phyloP scores from a whole-genome alignment of 2,329 filamentous ascomycete species.

The Pseudogymnoascus destructans region DNA sequence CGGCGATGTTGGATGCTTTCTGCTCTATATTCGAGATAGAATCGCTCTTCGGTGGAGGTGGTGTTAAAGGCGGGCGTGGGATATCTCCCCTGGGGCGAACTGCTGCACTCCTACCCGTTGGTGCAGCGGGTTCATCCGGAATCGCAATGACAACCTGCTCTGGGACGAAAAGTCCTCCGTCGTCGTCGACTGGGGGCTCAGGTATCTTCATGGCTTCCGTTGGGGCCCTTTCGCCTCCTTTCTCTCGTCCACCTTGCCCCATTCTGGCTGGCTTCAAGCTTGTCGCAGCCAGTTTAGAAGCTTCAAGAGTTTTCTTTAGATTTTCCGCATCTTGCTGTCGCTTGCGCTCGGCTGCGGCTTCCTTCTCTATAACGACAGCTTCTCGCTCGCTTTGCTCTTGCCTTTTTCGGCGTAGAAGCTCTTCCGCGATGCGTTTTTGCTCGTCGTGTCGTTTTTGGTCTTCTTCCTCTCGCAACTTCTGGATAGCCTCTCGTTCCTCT shows the following conservation, averaged over 20 bases:
- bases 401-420: not conserved
- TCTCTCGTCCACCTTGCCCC: not conserved
- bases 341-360: not conserved
- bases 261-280: not conserved
- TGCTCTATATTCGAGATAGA: not conserved
- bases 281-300: not conserved
- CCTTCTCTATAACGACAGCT: not conserved
- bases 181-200: not conserved
- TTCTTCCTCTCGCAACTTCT: not conserved
- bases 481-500: not conserved
- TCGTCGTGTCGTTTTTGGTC: not conserved
- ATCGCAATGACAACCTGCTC: not conserved
- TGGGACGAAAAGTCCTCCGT: not conserved
- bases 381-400: not conserved
- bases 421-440: not conserved
- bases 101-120: too few species aligned
- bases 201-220: not conserved
- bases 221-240: not conserved
- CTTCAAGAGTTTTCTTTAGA: not conserved
- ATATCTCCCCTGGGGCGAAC: too few species aligned
- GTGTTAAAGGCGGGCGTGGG: not conserved
- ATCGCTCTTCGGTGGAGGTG: not conserved
- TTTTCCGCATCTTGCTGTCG: not conserved
- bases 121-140: not conserved
- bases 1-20: not conserved